Evolutionary conservation across 2,329 filamentous ascomycete genomes (phyloP).

Genomic region (Penicillium sp.): DNA sequence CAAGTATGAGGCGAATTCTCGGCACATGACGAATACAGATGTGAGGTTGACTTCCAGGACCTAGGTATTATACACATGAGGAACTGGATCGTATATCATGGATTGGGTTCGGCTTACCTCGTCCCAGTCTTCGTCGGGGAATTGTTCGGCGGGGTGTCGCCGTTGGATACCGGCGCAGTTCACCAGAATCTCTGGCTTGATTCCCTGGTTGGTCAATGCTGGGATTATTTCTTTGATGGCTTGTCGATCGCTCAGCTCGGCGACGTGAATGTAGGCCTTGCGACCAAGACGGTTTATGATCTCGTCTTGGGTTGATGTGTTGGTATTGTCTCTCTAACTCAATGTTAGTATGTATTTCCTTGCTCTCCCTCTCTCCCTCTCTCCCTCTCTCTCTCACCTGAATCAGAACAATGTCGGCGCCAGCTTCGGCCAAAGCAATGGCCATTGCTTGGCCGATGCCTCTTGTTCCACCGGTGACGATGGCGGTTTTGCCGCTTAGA

Average conservation of each 20-base stretch:
- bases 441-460: conserved; percentile 49
- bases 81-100: background rate
- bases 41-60: conserved; percentile 85
- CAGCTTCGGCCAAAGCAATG: conserved; percentile 46
- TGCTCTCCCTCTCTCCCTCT: background rate
- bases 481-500: conserved; percentile 41
- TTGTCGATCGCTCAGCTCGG: conserved; percentile 43
- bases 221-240: conserved; percentile 43
- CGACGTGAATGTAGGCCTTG: conserved; percentile 43
- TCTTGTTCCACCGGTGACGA: conserved; percentile 48
- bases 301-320: conserved; percentile 44
- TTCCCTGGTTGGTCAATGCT: conserved; percentile 40
- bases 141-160: conserved; percentile 69
- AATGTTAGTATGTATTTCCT: background rate
- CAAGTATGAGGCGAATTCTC: conserved; percentile 37
- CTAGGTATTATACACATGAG: conserved; percentile 28
- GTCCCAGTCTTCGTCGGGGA: conserved; percentile 73
- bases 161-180: conserved; percentile 86
- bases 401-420: conserved; percentile 45
- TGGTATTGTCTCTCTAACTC: conserved; percentile 52
- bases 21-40: conserved; percentile 62
- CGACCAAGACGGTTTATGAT: conserved; percentile 39
- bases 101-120: conserved; percentile 47
- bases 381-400: conserved; percentile 30
- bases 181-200: conserved; percentile 70